Percentiles rank a stretch among this genome's conserved stretches.
phyloP scores from a whole-genome alignment of 1,139 yeast genomes.

The Groenewaldozyma auringiensis region DNA sequence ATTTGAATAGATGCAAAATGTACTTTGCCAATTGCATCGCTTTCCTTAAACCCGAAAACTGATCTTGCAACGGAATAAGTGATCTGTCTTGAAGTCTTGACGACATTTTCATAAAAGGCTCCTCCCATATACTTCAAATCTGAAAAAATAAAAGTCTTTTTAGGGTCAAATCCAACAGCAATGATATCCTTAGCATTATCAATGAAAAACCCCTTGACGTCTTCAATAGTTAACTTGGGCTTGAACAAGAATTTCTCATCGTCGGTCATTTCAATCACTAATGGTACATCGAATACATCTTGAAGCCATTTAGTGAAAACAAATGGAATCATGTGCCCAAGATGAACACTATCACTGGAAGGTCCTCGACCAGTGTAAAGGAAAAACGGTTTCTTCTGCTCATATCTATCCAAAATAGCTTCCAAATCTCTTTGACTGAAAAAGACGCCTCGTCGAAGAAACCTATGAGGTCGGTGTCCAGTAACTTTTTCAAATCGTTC shows the following conservation, averaged over 20 bases:
- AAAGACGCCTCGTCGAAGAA: constrained; percentile 83
- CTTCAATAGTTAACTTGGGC: constrained; percentile 78
- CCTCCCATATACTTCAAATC: constrained; percentile 92
- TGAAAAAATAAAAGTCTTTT: constrained; percentile 89
- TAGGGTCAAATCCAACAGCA: constrained; percentile 90
- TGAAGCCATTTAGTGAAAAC: constrained; percentile 96
- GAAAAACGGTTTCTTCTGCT: constrained; percentile 91
- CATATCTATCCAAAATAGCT: constrained; percentile 77
- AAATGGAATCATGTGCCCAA: constrained; percentile 97
- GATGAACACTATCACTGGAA: constrained; percentile 86
- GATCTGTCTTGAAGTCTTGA: constrained; percentile 88
- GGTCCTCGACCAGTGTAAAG: constrained; percentile 98
- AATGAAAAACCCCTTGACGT: constrained; percentile 68
- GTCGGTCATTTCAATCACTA: constrained; percentile 91
- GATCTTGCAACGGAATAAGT: constrained; percentile 94
- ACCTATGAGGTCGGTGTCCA: constrained; percentile 90
- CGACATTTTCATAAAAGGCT: constrained; percentile 88
- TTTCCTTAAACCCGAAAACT: constrained; percentile 95
- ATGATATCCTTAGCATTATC: constrained; percentile 86
- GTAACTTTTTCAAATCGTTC: constrained; percentile 71
- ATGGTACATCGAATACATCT: constrained; percentile 95
- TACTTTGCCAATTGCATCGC: constrained; percentile 88
- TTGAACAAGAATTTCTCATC: constrained; percentile 97
- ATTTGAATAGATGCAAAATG: constrained; percentile 97
- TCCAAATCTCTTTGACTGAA: constrained; percentile 86